Conservation (phyloP, 768 basidiomycete species). For the Boletus tomentosulus region DNA sequence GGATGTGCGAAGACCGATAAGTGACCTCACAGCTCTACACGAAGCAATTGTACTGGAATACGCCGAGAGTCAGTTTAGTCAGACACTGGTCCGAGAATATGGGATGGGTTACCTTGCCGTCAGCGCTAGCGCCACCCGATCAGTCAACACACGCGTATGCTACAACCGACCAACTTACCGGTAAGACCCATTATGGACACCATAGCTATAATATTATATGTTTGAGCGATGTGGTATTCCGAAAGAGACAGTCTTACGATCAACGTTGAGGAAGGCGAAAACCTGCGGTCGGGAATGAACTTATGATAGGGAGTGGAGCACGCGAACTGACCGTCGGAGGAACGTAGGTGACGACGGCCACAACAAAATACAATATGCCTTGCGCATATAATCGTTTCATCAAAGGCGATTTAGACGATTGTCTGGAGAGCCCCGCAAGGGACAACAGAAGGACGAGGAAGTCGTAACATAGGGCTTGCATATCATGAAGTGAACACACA, state of each 20-base stretch:
- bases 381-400: constrained; percentile 16
- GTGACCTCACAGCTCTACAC: constrained; percentile 15
- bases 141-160: not conserved
- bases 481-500: not conserved
- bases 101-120: constrained; percentile 11
- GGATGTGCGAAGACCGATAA: constrained; percentile 5
- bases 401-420: constrained; percentile 14
- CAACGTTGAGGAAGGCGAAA: constrained; percentile 7
- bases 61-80: not conserved
- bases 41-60: constrained; percentile 14
- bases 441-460: constrained; percentile 18
- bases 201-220: constrained; percentile 2
- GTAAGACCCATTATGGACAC: not conserved
- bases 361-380: constrained; percentile 18
- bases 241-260: not conserved
- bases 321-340: constrained; percentile 4
- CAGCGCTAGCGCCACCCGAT: constrained; percentile 8
- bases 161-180: constrained; percentile 6
- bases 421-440: constrained; percentile 12
- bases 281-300: constrained; percentile 3
- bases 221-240: not conserved
- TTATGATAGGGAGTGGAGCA: too few species aligned
- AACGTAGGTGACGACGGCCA: constrained; percentile 17
- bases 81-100: not conserved
- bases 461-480: constrained; percentile 21